Evolutionary conservation across 257 asterid species (phyloP).

Genomic region (Lithospermum erythrorhizon): DNA sequence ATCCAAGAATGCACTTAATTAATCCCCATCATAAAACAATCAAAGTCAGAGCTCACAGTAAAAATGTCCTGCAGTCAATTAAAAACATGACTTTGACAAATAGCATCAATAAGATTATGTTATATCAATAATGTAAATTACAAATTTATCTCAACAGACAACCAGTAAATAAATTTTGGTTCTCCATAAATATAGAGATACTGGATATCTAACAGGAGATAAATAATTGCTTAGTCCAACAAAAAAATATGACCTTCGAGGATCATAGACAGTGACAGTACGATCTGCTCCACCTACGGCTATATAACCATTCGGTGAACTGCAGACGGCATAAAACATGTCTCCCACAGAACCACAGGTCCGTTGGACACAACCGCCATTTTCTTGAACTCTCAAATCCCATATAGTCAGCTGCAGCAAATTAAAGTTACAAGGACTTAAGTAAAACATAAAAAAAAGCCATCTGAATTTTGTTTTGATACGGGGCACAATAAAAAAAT

Average conservation of each 20-base stretch:
- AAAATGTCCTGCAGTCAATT: too few relatives aligned
- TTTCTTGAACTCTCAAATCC: constrained; percentile 84
- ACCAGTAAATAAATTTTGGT: too few relatives aligned
- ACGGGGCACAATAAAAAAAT: constrained; percentile 4
- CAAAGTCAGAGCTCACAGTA: too few relatives aligned
- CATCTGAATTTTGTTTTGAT: background rate
- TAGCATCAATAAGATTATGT: background rate
- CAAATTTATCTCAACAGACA: background rate
- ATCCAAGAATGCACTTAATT: too few relatives aligned
- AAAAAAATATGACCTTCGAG: constrained; percentile 54
- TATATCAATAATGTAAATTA: background rate
- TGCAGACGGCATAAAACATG: constrained; percentile 52
- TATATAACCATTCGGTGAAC: constrained; percentile 59
- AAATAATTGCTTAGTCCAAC: background rate
- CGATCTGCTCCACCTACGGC: constrained; percentile 93
- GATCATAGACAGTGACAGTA: constrained; percentile 79
- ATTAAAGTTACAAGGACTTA: constrained; percentile 3
- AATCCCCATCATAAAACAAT: too few relatives aligned
- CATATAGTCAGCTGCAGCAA: constrained; percentile 63
- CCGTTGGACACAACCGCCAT: constrained; percentile 84
- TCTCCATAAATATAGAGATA: too few relatives aligned
- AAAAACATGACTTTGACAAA: too few relatives aligned
- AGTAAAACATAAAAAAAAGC: background rate
- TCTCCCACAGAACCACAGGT: constrained; percentile 76
- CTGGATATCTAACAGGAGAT: background rate